Evolutionary conservation across 1,139 yeast genomes (phyloP).

Genomic region (Geotrichum candidum): DNA sequence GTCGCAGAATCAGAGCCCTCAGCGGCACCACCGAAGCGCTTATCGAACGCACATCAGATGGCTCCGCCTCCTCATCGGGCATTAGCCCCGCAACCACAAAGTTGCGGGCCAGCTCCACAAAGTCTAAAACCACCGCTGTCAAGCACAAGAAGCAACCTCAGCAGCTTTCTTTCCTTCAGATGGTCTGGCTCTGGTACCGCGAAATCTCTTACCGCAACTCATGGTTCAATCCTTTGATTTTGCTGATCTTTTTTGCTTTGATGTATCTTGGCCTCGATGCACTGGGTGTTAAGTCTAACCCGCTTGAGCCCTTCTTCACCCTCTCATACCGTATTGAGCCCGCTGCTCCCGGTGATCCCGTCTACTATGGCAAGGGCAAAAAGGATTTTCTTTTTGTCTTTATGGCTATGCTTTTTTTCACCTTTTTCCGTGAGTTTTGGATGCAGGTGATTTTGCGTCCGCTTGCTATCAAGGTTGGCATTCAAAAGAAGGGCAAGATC

Average conservation of each 20-base stretch:
- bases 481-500: conserved; percentile 53
- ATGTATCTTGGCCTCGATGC: conserved; percentile 34
- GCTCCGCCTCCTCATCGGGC: not conserved
- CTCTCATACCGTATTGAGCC: conserved; percentile 53
- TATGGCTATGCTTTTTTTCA: conserved; percentile 79
- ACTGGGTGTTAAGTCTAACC: conserved; percentile 42
- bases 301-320: conserved; percentile 57
- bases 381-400: conserved; percentile 76
- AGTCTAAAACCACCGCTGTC: not conserved
- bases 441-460: conserved; percentile 83
- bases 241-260: conserved; percentile 34
- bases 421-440: conserved; percentile 81
- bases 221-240: conserved; percentile 66
- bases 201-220: conserved; percentile 67
- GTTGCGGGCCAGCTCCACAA: not conserved
- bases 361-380: conserved; percentile 73
- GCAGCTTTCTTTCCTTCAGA: conserved; percentile 5
- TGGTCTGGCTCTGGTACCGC: conserved; percentile 49
- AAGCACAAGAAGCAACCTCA: conserved; percentile 7
- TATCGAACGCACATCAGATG: not conserved
- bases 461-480: conserved; percentile 50
- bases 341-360: conserved; percentile 22
- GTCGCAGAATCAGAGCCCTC: conserved; percentile 34
- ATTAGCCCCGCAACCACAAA: not conserved
- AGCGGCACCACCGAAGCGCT: not conserved